phyloP scores from a whole-genome alignment of 257 asterid species.

The Thymus quinquecostatus region DNA sequence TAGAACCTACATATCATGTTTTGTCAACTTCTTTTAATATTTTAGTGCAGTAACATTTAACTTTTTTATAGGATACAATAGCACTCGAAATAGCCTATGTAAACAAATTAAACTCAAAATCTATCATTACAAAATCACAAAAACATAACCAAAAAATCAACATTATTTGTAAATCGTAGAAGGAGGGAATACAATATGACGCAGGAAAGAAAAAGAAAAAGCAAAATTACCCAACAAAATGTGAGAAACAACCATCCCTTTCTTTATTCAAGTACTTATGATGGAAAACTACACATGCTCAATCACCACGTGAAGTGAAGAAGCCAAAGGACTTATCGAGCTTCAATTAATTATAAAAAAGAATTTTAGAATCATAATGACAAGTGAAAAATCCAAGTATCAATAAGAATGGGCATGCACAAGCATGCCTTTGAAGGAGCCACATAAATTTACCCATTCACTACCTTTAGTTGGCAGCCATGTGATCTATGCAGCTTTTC shows the following conservation, averaged over 20 bases:
- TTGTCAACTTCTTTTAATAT: too few species aligned
- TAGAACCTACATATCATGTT: too few species aligned
- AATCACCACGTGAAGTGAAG: conserved; percentile 10
- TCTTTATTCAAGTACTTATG: background rate
- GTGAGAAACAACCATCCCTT: background rate
- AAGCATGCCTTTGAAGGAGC: conserved; percentile 20
- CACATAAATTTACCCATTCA: conserved; percentile 24
- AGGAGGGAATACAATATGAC: too few species aligned
- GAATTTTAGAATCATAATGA: conserved; percentile 17
- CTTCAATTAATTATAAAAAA: background rate
- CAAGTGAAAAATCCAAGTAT: conserved; percentile 33
- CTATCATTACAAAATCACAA: too few species aligned
- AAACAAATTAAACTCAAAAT: too few species aligned
- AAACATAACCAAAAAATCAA: too few species aligned
- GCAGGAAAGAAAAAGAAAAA: background rate
- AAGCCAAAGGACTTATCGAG: background rate
- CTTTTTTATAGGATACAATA: too few species aligned
- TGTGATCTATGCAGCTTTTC: conserved; percentile 36
- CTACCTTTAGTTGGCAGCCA: conserved; percentile 33
- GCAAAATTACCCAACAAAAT: background rate
- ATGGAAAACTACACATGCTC: conserved; percentile 12
- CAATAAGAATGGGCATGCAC: background rate
- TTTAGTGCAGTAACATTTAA: too few species aligned
- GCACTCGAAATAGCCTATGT: too few species aligned
- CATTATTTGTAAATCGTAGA: too few species aligned